Conservation (phyloP, 2,329 filamentous ascomycete genomes). For the Penicillium corylophilum region DNA sequence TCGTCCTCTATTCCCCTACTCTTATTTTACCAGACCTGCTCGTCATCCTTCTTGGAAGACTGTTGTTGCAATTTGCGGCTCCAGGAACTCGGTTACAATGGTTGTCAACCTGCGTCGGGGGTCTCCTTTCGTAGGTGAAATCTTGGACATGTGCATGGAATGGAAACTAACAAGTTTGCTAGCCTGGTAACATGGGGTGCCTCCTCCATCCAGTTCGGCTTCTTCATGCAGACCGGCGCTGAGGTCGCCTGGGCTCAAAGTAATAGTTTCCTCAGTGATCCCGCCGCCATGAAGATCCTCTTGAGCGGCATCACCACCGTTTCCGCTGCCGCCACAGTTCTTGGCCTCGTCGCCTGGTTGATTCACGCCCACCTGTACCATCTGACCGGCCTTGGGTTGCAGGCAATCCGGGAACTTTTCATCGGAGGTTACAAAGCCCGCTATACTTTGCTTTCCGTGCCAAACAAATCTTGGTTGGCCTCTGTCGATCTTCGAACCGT, state of each 20-base stretch:
- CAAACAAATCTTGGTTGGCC: constrained; percentile 19
- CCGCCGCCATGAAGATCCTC: constrained; percentile 39
- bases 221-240: constrained; percentile 42
- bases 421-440: constrained; percentile 15
- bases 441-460: constrained; percentile 18
- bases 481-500: constrained; percentile 19
- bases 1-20: constrained; percentile 40
- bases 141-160: neutral
- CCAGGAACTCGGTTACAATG: constrained; percentile 26
- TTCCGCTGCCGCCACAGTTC: constrained; percentile 23
- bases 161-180: neutral
- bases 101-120: constrained; percentile 24
- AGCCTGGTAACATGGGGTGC: constrained; percentile 33
- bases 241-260: constrained; percentile 42
- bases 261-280: constrained; percentile 36
- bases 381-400: constrained; percentile 22
- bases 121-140: constrained; percentile 29
- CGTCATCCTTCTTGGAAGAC: constrained; percentile 30
- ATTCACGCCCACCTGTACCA: constrained; percentile 31
- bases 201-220: constrained; percentile 38
- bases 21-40: constrained; percentile 37
- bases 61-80: constrained; percentile 26
- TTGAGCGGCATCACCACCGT: constrained; percentile 35
- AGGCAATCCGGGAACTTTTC: constrained; percentile 20
- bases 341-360: constrained; percentile 30